Percentiles rank a stretch among this genome's conserved stretches.
Evolutionary conservation across 2,329 filamentous ascomycete genomes (phyloP).

Genomic region (Epichloe elymi): DNA sequence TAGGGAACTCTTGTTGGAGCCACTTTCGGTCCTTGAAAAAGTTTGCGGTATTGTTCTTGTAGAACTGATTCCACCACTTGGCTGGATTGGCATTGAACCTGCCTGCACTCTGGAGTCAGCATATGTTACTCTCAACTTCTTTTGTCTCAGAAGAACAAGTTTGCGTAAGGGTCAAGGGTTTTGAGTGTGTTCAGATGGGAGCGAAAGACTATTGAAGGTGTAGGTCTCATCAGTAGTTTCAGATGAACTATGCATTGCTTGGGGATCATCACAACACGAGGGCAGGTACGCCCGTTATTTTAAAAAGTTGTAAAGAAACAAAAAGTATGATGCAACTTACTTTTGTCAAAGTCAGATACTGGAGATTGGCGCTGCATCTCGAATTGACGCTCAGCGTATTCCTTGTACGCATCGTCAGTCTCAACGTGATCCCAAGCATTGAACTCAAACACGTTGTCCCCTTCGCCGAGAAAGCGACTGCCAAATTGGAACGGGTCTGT

Average conservation of each 20-base stretch:
- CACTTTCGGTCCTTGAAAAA: slow-evolving; percentile 99
- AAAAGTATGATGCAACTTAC: slow-evolving; percentile 30
- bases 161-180: slow-evolving; percentile 1
- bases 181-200: slow-evolving; percentile 48
- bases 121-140: not conserved
- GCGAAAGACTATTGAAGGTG: slow-evolving; percentile 50
- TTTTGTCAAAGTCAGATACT: slow-evolving; percentile 86
- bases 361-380: slow-evolving; percentile 72
- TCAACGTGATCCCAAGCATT: slow-evolving; percentile 99
- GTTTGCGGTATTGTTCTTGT: slow-evolving; percentile 92
- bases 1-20: slow-evolving; percentile 89
- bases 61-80: slow-evolving; percentile 97
- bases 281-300: not conserved
- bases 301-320: not conserved
- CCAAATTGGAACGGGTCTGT: slow-evolving; percentile 93
- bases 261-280: slow-evolving; percentile 42
- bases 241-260: slow-evolving; percentile 58
- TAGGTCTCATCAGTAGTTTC: slow-evolving; percentile 47
- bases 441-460: slow-evolving; percentile 88
- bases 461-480: slow-evolving; percentile 68
- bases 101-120: slow-evolving; percentile 36
- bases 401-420: slow-evolving; percentile 76
- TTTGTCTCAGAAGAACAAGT: not conserved
- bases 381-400: slow-evolving; percentile 76
- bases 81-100: slow-evolving; percentile 84